phyloP scores from a whole-genome alignment of 2,329 filamentous ascomycete genomes.

The Monilinia aucupariae region DNA sequence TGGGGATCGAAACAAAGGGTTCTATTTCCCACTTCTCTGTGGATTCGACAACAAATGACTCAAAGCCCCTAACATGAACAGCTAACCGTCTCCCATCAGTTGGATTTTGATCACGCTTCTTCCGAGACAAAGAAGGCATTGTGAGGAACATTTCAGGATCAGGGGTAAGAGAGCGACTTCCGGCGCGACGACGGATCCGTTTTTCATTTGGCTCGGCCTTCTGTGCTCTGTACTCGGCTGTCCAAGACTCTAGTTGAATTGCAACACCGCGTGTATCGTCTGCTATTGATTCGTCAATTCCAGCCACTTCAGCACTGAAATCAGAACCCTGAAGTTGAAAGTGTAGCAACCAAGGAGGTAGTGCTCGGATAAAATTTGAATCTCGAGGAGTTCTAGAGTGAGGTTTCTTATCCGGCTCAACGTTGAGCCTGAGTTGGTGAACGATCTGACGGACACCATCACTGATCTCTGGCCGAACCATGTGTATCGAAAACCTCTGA shows the following conservation, averaged over 20 bases:
- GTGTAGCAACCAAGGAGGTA: conserved; percentile 80
- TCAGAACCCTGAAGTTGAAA: conserved; percentile 82
- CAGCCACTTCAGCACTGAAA: conserved; percentile 85
- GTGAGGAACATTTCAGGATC: conserved; percentile 58
- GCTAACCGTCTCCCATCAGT: conserved; percentile 78
- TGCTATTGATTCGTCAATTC: conserved; percentile 78
- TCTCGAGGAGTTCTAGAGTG: conserved; percentile 46
- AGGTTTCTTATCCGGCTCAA: conserved; percentile 56
- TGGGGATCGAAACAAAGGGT: conserved; percentile 78
- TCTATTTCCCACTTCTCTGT: conserved; percentile 78
- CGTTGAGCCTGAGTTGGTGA: conserved; percentile 68
- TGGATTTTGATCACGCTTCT: conserved; percentile 45
- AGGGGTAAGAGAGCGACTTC: conserved; percentile 62
- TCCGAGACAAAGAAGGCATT: conserved; percentile 46
- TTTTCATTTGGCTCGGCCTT: conserved; percentile 60
- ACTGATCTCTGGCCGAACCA: conserved; percentile 88
- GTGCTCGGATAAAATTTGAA: conserved; percentile 66
- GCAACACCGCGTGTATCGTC: conserved; percentile 76
- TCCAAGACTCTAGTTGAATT: conserved; percentile 81
- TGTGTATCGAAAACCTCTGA: conserved; percentile 81
- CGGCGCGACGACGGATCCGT: conserved; percentile 59
- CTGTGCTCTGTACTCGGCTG: conserved; percentile 81
- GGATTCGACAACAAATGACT: conserved; percentile 86
- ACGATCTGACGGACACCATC: conserved; percentile 90
- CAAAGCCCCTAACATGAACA: conserved; percentile 75